A percentile compares a stretch with the other conserved stretches of the same genome.
Evolutionary conservation across 352 stramenopile genomes (phyloP).

Genomic region (Achlya hypogyna): DNA sequence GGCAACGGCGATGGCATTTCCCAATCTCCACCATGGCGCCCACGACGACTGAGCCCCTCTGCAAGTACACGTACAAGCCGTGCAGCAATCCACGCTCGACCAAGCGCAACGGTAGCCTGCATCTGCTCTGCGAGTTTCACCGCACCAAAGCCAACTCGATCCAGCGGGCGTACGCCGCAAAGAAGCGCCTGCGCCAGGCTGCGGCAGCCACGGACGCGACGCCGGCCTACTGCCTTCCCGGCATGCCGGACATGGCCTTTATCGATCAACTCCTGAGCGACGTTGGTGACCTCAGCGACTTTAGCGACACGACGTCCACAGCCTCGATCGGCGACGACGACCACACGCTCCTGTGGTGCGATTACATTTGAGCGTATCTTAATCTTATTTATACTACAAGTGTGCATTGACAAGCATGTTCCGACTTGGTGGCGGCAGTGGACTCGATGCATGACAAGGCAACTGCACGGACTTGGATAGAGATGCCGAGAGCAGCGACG

Average conservation of each 20-base stretch:
- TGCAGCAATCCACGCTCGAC: slow-evolving; percentile 1
- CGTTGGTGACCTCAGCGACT: neutral
- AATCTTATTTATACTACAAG: neutral
- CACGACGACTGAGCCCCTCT: slow-evolving; percentile 20
- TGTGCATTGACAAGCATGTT: neutral
- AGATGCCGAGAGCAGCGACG: too few relatives aligned
- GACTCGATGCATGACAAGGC: too few relatives aligned
- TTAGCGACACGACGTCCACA: neutral
- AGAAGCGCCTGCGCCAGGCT: slow-evolving; percentile 44
- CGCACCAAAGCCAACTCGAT: slow-evolving; percentile 16
- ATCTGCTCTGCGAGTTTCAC: slow-evolving; percentile 13
- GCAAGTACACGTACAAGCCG: slow-evolving; percentile 25
- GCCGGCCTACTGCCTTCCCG: neutral
- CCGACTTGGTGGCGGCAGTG: too few relatives aligned
- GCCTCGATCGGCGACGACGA: neutral
- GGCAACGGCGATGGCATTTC: neutral
- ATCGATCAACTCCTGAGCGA: neutral
- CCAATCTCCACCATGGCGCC: neutral
- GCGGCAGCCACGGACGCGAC: neutral
- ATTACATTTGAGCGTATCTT: neutral
- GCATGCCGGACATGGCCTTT: neutral
- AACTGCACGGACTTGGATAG: too few relatives aligned
- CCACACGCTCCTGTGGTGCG: neutral
- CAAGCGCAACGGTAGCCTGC: slow-evolving; percentile 14
- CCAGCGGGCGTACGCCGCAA: slow-evolving; percentile 58